Base-by-base conservation (phyloP, 139 green algal species). In the Dunaliella sp. region DNA sequence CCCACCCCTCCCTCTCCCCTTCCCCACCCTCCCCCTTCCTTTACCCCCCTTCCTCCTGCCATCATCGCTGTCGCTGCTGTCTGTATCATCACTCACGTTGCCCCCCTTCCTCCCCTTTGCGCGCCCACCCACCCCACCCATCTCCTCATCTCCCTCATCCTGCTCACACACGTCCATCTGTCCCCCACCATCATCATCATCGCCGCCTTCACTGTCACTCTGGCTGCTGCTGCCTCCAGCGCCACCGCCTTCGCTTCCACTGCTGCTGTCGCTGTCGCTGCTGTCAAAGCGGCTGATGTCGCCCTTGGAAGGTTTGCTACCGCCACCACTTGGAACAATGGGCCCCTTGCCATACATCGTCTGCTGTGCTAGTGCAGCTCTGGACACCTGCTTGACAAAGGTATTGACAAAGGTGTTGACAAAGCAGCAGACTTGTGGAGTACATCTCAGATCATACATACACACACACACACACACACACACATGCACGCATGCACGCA, bases 271-370 rank as follows among this genome's bases (percentile, higher is more conserved):
- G 2, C 65, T 65, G 72, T 36, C 37, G 81, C 38, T 84, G 80
- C 25, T 59, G 1, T 37, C 59, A 30, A 28, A 77, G 7, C 36
- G 26, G 36, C 35, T 76, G 57, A 82, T 48, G 65, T 65, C 48
- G 48, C 16, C 59, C 38, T 36, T 77, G 57, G 22, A 2, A 3
- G 21, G 35, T 77, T 77, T 86, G 83, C 26, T 35, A n/a, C n/a
- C n/a, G 57, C 48, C 16, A 32, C 83, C 85, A 1, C 88, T 79
- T 1, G 86, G 80, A 1, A 90, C 81, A 32, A 91, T 86, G 25
- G 86, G 86, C n/a, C 58, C 79, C 58, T 83, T 83, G 3, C 79
- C 79, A n/a, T 84, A 78, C 32, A 35, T 36, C 35, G 75, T 65
- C 34, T 73, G 65, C 1, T 7, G 24, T 0, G 37, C 38, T 28